Evolutionary conservation across 2,329 filamentous ascomycete genomes (phyloP), one percentile per base, ranked within the genome.

Genomic region (Pestalotiopsis fici): DNA sequence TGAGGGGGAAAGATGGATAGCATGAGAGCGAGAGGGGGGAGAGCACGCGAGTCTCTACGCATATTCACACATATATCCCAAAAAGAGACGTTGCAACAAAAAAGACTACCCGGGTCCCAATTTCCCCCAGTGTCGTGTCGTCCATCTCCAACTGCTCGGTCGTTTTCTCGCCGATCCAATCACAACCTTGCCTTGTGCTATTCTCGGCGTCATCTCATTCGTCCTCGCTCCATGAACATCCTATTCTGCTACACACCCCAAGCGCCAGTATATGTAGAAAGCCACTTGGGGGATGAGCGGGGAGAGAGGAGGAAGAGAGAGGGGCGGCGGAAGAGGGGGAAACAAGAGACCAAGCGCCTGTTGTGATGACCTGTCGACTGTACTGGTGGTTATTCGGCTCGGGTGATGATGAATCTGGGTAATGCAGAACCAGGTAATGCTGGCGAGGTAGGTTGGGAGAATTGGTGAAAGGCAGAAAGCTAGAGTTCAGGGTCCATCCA

Each of bases 401-500:
- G 43, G 43, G 43, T 50, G 43, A 50, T 21, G n/a, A 50, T 18
- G 4, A n/a, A 7, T 50, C 9, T 50, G 43, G 21, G 43, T 50
- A 35, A 35, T 50, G 43, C 18, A 50, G 43, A 18, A 18, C 18
- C 39, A 43, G 18, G 35, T 37, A 37, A 37, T 37, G 35, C 7
- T 9, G 7, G 35, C 7, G n/a, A 25, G 15, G 60, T n/a, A 63
- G 27, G 21, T 39, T 50, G 39, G 43, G 61, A 4, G n/a, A 54
- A 31, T n/a, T 11, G 25, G 39, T 37, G 13, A 18, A 15, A 35
- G 3, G 57, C 15, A 27, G 18, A 11, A 15, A 60, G 21, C 4
- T 43, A 43, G 23, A 62, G 37, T 35, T 55, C 61, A 64, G 61
- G 61, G 61, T 64, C 61, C 61, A 54, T 64, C 25, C 61, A 27